Evolutionary conservation across 164 flowering plant species (phyloP).

Genomic region (Kalanchoe fedtschenkoi): DNA sequence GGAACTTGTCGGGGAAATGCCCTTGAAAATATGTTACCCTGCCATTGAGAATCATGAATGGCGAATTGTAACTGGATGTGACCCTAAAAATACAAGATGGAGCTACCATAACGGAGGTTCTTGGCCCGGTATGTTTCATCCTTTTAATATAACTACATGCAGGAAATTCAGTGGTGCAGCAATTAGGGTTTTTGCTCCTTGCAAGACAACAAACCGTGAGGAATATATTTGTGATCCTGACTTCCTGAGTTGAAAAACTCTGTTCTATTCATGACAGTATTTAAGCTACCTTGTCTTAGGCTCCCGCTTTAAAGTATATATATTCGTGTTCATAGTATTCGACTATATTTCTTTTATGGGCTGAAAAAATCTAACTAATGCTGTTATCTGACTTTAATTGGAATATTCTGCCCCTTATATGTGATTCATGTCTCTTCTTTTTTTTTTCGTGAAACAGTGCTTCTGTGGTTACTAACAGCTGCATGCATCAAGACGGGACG

Average conservation of each 20-base stretch:
- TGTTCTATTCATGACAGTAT: too few relatives aligned
- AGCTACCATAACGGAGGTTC: slow-evolving; percentile 54
- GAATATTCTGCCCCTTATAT: not conserved
- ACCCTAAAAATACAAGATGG: slow-evolving; percentile 49
- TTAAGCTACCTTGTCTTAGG: not conserved
- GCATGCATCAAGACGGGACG: slow-evolving; percentile 46
- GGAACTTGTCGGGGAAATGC: slow-evolving; percentile 75
- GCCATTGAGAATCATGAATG: slow-evolving; percentile 53
- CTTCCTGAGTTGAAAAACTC: too few relatives aligned
- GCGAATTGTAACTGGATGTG: slow-evolving; percentile 43
- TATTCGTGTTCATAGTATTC: not conserved
- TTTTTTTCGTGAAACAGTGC: slow-evolving; percentile 23
- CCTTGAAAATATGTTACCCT: slow-evolving; percentile 51
- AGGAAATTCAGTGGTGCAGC: not conserved
- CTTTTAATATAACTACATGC: not conserved
- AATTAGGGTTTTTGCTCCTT: not conserved
- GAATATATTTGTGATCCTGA: too few relatives aligned
- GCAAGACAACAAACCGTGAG: not conserved
- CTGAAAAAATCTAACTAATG: not conserved
- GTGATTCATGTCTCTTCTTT: not conserved
- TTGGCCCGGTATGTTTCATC: slow-evolving; percentile 39
- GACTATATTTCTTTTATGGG: not conserved
- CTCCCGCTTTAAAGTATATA: not conserved
- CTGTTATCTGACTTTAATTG: not conserved
- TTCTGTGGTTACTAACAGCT: slow-evolving; percentile 41